Evolutionary conservation across 139 green algal genomes (phyloP).

Genomic region (Volvox reticuliferus): DNA sequence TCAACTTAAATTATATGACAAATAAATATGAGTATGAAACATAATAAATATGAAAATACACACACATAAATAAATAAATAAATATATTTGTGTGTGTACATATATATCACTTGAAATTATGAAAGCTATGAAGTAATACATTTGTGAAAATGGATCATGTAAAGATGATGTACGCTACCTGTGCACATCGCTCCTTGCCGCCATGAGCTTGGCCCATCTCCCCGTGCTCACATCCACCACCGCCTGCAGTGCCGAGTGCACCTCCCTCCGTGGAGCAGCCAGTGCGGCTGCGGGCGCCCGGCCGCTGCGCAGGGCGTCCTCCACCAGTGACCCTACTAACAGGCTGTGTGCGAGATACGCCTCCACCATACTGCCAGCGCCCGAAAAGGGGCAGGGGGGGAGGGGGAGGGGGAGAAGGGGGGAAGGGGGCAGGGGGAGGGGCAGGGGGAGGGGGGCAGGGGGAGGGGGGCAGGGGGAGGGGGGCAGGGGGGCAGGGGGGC

Average conservation of each 20-base stretch:
- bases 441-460: neutral
- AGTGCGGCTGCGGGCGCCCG: constrained; percentile 15
- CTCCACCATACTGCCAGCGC: constrained; percentile 42
- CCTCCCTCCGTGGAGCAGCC: constrained; percentile 37
- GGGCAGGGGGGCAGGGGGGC: neutral
- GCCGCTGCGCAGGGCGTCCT: constrained; percentile 43
- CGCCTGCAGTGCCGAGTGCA: constrained; percentile 57
- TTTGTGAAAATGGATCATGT: too few relatives aligned
- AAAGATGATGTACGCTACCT: neutral
- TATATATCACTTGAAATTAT: too few relatives aligned
- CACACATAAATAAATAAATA: too few relatives aligned
- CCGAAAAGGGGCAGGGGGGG: too few relatives aligned
- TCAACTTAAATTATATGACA: too few relatives aligned
- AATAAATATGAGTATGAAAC: too few relatives aligned
- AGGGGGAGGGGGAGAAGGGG: neutral
- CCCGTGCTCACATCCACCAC: constrained; percentile 72
- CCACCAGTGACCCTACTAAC: constrained; percentile 35
- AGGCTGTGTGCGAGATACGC: constrained; percentile 59
- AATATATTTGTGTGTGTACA: too few relatives aligned
- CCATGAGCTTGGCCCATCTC: constrained; percentile 84
- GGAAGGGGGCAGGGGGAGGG: neutral
- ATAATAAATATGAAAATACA: too few relatives aligned
- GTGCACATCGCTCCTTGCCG: constrained; percentile 55
- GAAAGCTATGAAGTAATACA: too few relatives aligned
- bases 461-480: neutral